Evolutionary conservation across 2,329 filamentous ascomycete species (phyloP), one percentile per base, ranked within the genome.

Genomic region (Cytospora schulzeri): DNA sequence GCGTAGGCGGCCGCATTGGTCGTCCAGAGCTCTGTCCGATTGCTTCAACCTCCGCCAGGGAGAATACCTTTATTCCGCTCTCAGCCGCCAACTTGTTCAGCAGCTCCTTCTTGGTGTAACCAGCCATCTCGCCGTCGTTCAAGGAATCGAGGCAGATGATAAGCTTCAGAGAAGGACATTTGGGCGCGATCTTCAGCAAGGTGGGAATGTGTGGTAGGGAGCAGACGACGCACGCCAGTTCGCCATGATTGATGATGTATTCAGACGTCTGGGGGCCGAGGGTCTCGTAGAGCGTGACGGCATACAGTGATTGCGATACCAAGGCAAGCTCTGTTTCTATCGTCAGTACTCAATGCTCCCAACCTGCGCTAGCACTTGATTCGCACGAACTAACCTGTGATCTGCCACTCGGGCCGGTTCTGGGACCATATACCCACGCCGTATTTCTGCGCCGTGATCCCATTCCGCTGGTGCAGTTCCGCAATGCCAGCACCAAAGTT

Each of bases 221-320:
- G 65, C 91, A 89, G 68, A 90, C 88, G 48, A 98, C 87, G 72
- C 88, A 91, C 65, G 83, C 77, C 63, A 98, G 80, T 67, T 88
- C 84, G 62, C 92, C 87, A 76, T 98, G 94, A 77, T 96, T 96
- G 80, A 98, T 90, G 77, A 99, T 97, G 79, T 91, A 98, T 79
- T 98, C 93, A 64, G 91, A 93, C 2, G 93, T 87, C 70, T 97
- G 92, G 15, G 94, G 90, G 12, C 94, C 94, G 6, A 99, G 86
- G 15, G 94, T 97, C 77, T 98, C 95, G 81, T 99, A 99, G 58
- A 99, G 89, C 6, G 94, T 97, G 62, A 99, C 93, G 26, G 90
- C 91, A 78, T 85, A 98, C 33, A 98, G 86, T 9, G 90, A 87
- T 77, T 98, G 95, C 15, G 93, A 95, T 79, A 91, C 88, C 74